Percentiles rank a stretch among this genome's conserved stretches.
Conservation (phyloP, 371 early-diverging fungal genomes). For the Actinomortierella wolfii region DNA sequence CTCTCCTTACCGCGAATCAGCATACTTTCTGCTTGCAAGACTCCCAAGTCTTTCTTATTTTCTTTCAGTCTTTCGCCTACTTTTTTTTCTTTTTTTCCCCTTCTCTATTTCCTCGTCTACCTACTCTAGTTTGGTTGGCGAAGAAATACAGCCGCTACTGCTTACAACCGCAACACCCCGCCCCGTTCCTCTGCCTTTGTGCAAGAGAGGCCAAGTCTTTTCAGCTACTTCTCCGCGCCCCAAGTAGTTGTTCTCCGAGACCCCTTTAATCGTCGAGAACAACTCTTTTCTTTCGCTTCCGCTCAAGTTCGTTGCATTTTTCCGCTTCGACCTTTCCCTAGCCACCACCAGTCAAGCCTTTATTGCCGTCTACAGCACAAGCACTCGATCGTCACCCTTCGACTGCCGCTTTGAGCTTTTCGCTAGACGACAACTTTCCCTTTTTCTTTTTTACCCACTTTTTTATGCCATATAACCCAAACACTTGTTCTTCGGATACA, state of each 20-base stretch:
- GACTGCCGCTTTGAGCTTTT: not conserved
- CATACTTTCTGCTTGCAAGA: too few relatives aligned
- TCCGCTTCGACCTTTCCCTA: not conserved
- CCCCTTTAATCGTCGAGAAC: constrained; percentile 3
- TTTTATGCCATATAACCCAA: constrained; percentile 23
- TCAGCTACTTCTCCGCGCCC: constrained; percentile 12
- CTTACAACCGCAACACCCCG: constrained; percentile 5
- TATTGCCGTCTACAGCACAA: not conserved
- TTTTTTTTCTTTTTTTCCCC: constrained; percentile 1
- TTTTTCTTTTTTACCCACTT: not conserved
- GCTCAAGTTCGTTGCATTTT: constrained; percentile 1
- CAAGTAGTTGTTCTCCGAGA: constrained; percentile 1
- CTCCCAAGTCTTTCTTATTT: not conserved
- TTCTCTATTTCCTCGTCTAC: constrained; percentile 1
- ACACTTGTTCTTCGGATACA: constrained; percentile 20
- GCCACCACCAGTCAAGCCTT: not conserved
- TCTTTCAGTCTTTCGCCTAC: not conserved
- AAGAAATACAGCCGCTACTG: constrained; percentile 8
- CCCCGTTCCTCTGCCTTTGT: constrained; percentile 8
- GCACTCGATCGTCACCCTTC: not conserved
- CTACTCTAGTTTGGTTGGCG: constrained; percentile 19
- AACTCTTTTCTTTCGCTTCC: not conserved
- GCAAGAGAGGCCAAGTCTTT: constrained; percentile 17
- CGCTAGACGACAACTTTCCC: not conserved
- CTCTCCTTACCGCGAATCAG: too few relatives aligned